Conservation (phyloP, 2,329 filamentous ascomycete species). For the Alternaria arborescens region DNA sequence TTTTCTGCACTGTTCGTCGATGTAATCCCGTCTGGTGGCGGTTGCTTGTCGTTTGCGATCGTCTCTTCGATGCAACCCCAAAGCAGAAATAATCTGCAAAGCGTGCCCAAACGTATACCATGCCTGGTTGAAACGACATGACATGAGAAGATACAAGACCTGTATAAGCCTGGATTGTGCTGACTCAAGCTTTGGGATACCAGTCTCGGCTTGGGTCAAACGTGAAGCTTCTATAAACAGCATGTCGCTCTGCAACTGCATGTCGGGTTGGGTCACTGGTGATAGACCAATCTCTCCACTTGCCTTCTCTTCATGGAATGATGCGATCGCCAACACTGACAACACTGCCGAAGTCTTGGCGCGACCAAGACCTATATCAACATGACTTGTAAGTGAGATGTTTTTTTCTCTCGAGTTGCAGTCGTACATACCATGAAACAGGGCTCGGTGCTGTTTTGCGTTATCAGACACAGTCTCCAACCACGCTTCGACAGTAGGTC, state of each 20-base stretch:
- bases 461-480: constrained; percentile 28
- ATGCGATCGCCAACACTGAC: constrained; percentile 57
- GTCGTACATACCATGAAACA: constrained; percentile 48
- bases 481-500: constrained; percentile 62
- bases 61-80: constrained; percentile 54
- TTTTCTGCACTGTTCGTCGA: constrained; percentile 62
- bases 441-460: constrained; percentile 29
- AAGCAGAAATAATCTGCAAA: constrained; percentile 59
- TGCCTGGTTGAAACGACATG: constrained; percentile 66
- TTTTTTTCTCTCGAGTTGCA: not conserved
- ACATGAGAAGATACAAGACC: constrained; percentile 65
- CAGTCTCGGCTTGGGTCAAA: constrained; percentile 58
- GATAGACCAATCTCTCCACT: constrained; percentile 32
- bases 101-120: constrained; percentile 68
- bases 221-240: constrained; percentile 53
- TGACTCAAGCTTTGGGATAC: constrained; percentile 62
- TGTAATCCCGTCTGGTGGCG: constrained; percentile 49
- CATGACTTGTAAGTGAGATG: not conserved
- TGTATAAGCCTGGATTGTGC: constrained; percentile 66
- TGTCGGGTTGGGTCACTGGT: constrained; percentile 35
- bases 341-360: constrained; percentile 54
- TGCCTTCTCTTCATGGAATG: constrained; percentile 56
- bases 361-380: constrained; percentile 36
- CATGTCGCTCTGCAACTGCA: constrained; percentile 45
- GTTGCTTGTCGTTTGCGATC: constrained; percentile 37